Evolutionary conservation across 2,329 filamentous ascomycete genomes (phyloP).

Genomic region (Alternaria ethzedia): DNA sequence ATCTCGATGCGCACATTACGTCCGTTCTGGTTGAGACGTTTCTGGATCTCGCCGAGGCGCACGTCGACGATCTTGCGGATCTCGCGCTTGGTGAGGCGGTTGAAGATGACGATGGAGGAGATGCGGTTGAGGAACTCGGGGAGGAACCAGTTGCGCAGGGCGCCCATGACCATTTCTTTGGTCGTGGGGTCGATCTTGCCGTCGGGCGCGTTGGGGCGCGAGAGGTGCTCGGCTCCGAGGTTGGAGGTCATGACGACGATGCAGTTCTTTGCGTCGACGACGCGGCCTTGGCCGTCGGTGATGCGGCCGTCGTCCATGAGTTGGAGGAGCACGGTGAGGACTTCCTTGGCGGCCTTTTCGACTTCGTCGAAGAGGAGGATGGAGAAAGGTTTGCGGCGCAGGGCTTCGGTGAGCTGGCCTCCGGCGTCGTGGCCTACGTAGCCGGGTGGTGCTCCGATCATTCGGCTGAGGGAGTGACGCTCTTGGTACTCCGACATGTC

Average conservation of each 20-base stretch:
- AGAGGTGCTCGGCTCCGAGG: slow-evolving; percentile 91
- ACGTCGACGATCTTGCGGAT: slow-evolving; percentile 97
- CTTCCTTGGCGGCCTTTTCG: slow-evolving; percentile 97
- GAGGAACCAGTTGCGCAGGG: slow-evolving; percentile 93
- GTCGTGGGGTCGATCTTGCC: slow-evolving; percentile 87
- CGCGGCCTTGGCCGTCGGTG: slow-evolving; percentile 93
- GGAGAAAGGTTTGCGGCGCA: slow-evolving; percentile 94
- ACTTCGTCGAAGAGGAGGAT: slow-evolving; percentile 98
- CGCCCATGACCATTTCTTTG: slow-evolving; percentile 85
- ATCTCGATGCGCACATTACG: slow-evolving; percentile 87
- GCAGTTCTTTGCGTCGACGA: slow-evolving; percentile 95
- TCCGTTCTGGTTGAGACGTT: slow-evolving; percentile 82
- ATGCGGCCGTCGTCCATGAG: slow-evolving; percentile 99
- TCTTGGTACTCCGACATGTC: slow-evolving; percentile 99
- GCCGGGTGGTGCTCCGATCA: slow-evolving; percentile 96
- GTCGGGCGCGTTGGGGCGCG: slow-evolving; percentile 76
- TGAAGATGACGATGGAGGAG: slow-evolving; percentile 96
- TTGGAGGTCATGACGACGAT: slow-evolving; percentile 99
- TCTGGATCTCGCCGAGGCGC: slow-evolving; percentile 86
- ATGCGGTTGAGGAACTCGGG: slow-evolving; percentile 99
- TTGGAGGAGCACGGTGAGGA: slow-evolving; percentile 95
- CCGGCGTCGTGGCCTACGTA: slow-evolving; percentile 97
- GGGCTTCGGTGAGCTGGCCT: slow-evolving; percentile 91
- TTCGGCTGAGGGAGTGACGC: slow-evolving; percentile 89
- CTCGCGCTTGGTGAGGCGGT: slow-evolving; percentile 86